Evolutionary conservation across 371 early-diverging fungal genomes (phyloP), one percentile per base, ranked within the genome.

Genomic region (Ordospora colligata): DNA sequence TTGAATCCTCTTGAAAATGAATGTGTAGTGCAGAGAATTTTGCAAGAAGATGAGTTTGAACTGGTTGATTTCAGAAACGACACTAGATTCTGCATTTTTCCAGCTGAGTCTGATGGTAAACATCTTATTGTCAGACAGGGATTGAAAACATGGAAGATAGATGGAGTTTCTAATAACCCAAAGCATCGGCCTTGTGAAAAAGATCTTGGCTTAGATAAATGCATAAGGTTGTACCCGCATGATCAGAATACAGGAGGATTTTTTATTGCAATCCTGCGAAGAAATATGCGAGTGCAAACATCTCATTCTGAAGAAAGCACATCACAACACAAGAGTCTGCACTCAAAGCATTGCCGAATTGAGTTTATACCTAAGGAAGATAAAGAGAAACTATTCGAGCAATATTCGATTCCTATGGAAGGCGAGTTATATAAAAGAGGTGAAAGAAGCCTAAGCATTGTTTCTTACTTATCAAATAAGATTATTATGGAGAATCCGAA

Each of bases 211-310:
- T 83, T 96, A 51, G 90, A 92, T 52, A 87, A 89, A 82, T 93
- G 94, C 86, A 73, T 96, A 80, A 89, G 99, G 62, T 88, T 99
- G 52, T 91, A 91, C 80, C 96, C 97, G 53, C 93, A 92, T 73
- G 85, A 89, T 67, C 95, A 97, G 85, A 89, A 99, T 83, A 95
- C 96, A 14, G 99, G 99, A 73, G 97, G 93, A 17, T 99, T 99
- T 87, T 99, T 97, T 87, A 91, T 97, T 23, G 93, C 95, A 44
- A 93, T 95, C 9, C 87, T 98, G 70, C 88, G 91, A 83, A 95
- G 93, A 86, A 86, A 85, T 70, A 53, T n/a, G 14, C 54, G 43
- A 46, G 1, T 5, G 32, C 44, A 69, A n/a, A 3, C 9, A n/a
- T 37, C 45, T 10, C 46, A 66, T 9, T 45, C 19, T 42, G 47